These are phyloP conservation scores for Epichloe elymi DNA, from an alignment of 2,329 filamentous ascomycete species.

Conservation along the genomic window DNA sequence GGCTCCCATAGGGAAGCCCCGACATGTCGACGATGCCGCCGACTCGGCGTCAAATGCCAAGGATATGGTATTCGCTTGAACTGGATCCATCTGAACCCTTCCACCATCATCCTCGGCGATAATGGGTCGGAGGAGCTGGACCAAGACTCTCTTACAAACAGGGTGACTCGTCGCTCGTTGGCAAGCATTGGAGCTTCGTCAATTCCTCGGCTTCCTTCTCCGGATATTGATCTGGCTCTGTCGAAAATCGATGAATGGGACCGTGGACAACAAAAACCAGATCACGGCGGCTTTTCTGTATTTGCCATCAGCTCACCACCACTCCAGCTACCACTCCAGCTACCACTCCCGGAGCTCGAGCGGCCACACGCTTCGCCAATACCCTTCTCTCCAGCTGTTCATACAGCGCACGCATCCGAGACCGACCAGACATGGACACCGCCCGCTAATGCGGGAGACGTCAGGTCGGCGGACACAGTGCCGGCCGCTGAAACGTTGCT, in stretches of 20 bases:
- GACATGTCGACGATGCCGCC: constrained; percentile 6
- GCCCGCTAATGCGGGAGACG: background rate
- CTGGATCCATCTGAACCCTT: constrained; percentile 6
- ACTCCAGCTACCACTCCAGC: background rate
- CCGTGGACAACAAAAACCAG: background rate
- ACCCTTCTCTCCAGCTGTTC: background rate
- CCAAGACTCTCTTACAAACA: background rate
- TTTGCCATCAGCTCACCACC: background rate
- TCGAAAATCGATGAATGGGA: constrained; percentile 7
- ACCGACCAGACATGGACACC: background rate
- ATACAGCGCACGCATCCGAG: background rate
- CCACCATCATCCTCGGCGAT: constrained; percentile 1
- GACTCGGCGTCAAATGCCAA: constrained; percentile 9
- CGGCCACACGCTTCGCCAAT: background rate
- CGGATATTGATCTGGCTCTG: constrained; percentile 3
- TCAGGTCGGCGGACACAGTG: background rate
- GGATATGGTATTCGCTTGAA: constrained; percentile 11
- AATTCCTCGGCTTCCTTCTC: constrained; percentile 1
- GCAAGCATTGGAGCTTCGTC: background rate
- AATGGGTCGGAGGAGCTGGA: background rate
- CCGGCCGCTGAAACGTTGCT: background rate
- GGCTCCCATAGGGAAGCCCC: constrained; percentile 1
- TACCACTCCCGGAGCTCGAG: background rate
- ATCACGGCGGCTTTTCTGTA: background rate
- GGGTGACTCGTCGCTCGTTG: background rate